phyloP scores from a whole-genome alignment of 371 early-diverging fungal genomes.

The Lichtheimia hyalospora region DNA sequence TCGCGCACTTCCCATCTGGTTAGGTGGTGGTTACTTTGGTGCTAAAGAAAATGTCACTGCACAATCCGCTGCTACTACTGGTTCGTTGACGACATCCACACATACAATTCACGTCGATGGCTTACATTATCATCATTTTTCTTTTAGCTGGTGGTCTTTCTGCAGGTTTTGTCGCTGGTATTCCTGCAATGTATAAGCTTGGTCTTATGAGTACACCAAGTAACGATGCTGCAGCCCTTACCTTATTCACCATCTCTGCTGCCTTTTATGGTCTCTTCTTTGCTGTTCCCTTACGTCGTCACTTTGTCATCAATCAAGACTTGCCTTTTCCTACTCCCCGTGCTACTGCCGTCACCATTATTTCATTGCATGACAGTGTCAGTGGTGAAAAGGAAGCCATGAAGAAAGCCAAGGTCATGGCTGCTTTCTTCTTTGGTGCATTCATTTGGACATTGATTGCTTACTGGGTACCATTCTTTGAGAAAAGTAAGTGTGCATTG shows the following conservation, averaged over 20 bases:
- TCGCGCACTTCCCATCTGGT: slow-evolving; percentile 32
- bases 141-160: slow-evolving; percentile 57
- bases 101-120: no score
- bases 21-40: slow-evolving; percentile 69
- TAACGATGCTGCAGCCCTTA: slow-evolving; percentile 50
- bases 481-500: slow-evolving; percentile 21
- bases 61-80: slow-evolving; percentile 70
- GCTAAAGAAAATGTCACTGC: slow-evolving; percentile 69
- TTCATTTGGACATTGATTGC: slow-evolving; percentile 47
- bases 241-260: slow-evolving; percentile 57
- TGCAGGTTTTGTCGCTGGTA: slow-evolving; percentile 64
- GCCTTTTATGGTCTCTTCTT: slow-evolving; percentile 77
- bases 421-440: slow-evolving; percentile 41
- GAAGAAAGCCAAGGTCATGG: slow-evolving; percentile 51
- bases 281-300: slow-evolving; percentile 69
- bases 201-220: slow-evolving; percentile 50
- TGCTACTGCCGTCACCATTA: slow-evolving; percentile 71
- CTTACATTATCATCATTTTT: no score
- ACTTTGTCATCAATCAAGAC: slow-evolving; percentile 71
- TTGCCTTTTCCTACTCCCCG: slow-evolving; percentile 72
- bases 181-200: slow-evolving; percentile 72
- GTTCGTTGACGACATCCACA: slow-evolving; percentile 10
- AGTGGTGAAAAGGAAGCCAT: slow-evolving; percentile 41
- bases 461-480: slow-evolving; percentile 62
- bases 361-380: slow-evolving; percentile 54